Percentiles rank a stretch among this genome's conserved stretches.
These are phyloP conservation scores for Mrakia frigida DNA, from an alignment of 768 basidiomycete species.

Conservation along the genomic window DNA sequence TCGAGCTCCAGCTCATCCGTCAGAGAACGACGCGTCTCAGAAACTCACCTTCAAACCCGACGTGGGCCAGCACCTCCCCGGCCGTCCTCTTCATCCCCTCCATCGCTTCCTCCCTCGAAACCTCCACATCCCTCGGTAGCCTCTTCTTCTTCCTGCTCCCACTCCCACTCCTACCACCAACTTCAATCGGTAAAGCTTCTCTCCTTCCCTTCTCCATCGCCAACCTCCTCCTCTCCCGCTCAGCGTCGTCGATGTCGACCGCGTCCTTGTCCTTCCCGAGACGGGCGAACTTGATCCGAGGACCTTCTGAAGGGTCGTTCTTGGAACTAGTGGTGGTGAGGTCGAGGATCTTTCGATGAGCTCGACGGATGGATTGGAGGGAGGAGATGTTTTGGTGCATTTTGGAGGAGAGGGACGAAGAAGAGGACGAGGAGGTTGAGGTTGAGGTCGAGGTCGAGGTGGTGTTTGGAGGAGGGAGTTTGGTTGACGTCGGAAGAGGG, in stretches of 20 bases:
- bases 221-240: constrained; percentile 17
- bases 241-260: background rate
- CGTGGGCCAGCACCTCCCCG: constrained; percentile 65
- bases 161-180: background rate
- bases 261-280: background rate
- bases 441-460: background rate
- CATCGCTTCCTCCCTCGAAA: constrained; percentile 11
- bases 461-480: background rate
- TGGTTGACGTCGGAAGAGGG: constrained; percentile 19
- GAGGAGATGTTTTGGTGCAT: constrained; percentile 28
- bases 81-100: constrained; percentile 37
- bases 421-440: no score
- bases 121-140: constrained; percentile 5
- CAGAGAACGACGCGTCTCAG: background rate
- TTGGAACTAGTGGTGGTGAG: background rate
- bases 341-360: constrained; percentile 11
- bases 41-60: constrained; percentile 79
- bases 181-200: constrained; percentile 3
- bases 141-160: background rate
- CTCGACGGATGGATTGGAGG: constrained; percentile 17
- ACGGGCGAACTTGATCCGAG: background rate
- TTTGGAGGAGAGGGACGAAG: constrained; percentile 4
- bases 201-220: background rate
- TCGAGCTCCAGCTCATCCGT: background rate
- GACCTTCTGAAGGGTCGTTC: background rate